Evolutionary conservation across 73 alveolate species (phyloP).

Genomic region (Paramecium primaurelia): DNA sequence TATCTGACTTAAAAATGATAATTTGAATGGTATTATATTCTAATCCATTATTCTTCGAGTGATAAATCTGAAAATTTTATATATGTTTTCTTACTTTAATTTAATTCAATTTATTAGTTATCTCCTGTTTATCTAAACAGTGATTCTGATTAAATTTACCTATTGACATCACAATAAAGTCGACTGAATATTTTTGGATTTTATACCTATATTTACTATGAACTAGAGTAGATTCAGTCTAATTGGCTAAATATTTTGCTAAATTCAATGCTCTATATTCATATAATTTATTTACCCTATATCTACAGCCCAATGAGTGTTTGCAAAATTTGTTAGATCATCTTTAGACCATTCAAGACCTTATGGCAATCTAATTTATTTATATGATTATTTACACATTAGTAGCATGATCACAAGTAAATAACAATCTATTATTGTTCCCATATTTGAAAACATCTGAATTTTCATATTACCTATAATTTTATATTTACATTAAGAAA

Average conservation of each 20-base stretch:
- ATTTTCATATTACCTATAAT: neutral
- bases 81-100: neutral
- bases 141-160: neutral
- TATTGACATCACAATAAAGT: neutral
- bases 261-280: neutral
- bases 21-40: neutral
- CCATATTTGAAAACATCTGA: neutral
- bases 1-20: neutral
- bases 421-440: neutral
- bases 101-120: neutral
- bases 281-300: neutral
- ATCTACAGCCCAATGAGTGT: constrained; percentile 8
- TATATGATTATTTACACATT: neutral
- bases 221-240: neutral
- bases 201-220: neutral
- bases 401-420: constrained; percentile 7
- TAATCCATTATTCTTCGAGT: neutral
- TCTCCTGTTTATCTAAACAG: neutral
- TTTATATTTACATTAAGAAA: neutral
- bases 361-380: neutral
- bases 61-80: neutral
- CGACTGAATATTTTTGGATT: neutral
- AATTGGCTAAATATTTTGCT: neutral
- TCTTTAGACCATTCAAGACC: neutral
- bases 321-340: neutral